Evolutionary conservation across 139 green algal genomes (phyloP).

Genomic region (Chlorella vulgaris): DNA sequence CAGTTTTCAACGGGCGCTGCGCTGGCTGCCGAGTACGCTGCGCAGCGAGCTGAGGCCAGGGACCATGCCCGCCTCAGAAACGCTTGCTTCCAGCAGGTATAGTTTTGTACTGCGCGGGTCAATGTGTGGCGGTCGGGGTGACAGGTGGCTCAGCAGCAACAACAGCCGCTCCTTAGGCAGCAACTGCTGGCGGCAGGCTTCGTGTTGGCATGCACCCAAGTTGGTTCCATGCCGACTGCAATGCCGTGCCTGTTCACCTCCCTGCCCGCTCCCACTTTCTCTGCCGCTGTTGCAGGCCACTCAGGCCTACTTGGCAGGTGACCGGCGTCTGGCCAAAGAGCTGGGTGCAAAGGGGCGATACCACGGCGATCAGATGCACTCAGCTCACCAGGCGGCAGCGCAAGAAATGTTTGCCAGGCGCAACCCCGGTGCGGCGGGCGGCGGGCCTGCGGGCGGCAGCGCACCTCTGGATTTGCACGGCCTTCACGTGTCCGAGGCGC

Average conservation of each 20-base stretch:
- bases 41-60: conserved; percentile 55
- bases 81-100: conserved; percentile 72
- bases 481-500: conserved; percentile 74
- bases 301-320: conserved; percentile 70
- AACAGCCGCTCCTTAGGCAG: no score
- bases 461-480: conserved; percentile 76
- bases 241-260: neutral
- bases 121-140: neutral
- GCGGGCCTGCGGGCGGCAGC: no score
- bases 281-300: conserved; percentile 70
- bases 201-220: neutral
- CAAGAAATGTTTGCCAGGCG: conserved; percentile 53
- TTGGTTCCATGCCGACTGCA: no score
- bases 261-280: neutral
- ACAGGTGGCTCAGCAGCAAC: no score
- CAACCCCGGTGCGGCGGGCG: conserved; percentile 37
- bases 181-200: no score
- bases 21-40: conserved; percentile 62
- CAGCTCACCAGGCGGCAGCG: conserved; percentile 61
- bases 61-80: conserved; percentile 75
- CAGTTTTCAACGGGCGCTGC: conserved; percentile 62
- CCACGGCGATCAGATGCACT: conserved; percentile 67
- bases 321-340: conserved; percentile 73
- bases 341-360: conserved; percentile 65
- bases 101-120: neutral